Percentiles rank a stretch among this genome's conserved stretches.
Evolutionary conservation across 768 basidiomycete genomes (phyloP).

Genomic region (Amanita phalloides): DNA sequence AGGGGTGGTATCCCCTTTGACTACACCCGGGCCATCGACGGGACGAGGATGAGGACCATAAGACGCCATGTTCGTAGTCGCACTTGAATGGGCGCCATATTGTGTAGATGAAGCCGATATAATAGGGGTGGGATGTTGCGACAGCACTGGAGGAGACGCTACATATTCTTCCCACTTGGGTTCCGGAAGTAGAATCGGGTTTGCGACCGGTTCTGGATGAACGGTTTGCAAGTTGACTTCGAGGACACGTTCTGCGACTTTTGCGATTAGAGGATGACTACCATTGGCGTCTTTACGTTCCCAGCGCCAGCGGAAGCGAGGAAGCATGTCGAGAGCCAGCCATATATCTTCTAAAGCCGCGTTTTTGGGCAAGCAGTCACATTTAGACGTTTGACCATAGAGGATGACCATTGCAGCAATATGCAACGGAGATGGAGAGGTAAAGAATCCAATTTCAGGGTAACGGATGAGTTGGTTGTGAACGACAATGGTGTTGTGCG

Average conservation of each 20-base stretch:
- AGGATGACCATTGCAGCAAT: constrained; percentile 89
- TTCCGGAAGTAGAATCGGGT: constrained; percentile 38
- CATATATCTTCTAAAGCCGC: constrained; percentile 75
- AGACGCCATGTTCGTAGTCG: constrained; percentile 5
- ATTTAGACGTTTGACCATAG: constrained; percentile 76
- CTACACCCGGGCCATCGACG: constrained; percentile 13
- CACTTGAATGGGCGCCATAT: constrained; percentile 11
- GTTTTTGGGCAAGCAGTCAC: constrained; percentile 50
- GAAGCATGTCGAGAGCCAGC: constrained; percentile 82
- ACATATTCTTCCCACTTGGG: constrained; percentile 43
- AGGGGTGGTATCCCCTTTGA: constrained; percentile 23
- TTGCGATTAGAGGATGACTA: constrained; percentile 75
- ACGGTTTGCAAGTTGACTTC: constrained; percentile 59
- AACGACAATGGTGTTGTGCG: constrained; percentile 79
- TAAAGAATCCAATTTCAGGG: constrained; percentile 83
- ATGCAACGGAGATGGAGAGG: constrained; percentile 80
- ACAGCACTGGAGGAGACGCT: constrained; percentile 17
- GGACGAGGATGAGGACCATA: constrained; percentile 27
- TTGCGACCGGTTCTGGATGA: constrained; percentile 23
- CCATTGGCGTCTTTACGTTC: constrained; percentile 75
- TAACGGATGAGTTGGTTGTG: constrained; percentile 77
- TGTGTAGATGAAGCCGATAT: constrained; percentile 18
- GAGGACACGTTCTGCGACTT: constrained; percentile 74
- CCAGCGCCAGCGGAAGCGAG: constrained; percentile 88
- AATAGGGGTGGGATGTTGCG: constrained; percentile 33